Evolutionary conservation across 2,329 filamentous ascomycete genomes (phyloP).

Genomic region (Aureobasidium pullulans): DNA sequence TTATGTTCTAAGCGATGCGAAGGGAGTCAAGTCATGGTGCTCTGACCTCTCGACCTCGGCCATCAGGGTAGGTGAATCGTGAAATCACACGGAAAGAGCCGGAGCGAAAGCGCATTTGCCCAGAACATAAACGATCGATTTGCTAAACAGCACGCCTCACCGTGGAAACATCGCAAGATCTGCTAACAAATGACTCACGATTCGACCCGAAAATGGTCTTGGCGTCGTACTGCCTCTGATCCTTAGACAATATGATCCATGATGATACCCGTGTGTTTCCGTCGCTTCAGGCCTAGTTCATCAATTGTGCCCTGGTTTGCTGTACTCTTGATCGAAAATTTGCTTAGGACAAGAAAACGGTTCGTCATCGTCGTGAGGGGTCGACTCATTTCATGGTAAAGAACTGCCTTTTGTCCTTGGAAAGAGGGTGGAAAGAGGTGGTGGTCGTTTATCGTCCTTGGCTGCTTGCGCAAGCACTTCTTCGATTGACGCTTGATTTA

Average conservation of each 20-base stretch:
- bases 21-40: neutral
- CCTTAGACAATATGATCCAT: neutral
- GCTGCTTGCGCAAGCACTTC: conserved; percentile 3
- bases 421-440: neutral
- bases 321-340: neutral
- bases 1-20: neutral
- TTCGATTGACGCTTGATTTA: neutral
- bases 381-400: neutral
- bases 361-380: conserved; percentile 6
- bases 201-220: neutral
- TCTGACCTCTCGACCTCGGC: conserved; percentile 2
- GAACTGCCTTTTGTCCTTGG: neutral
- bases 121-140: neutral
- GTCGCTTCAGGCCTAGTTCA: neutral
- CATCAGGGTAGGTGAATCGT: conserved; percentile 8
- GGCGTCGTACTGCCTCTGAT: neutral
- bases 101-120: neutral
- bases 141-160: neutral
- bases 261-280: neutral
- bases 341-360: conserved; percentile 2
- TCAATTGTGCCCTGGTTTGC: neutral
- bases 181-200: too few relatives aligned
- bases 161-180: neutral
- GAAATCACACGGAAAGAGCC: conserved; percentile 5
- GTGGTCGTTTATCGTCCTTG: neutral